These are phyloP conservation scores for Penicillium sp. DNA, from an alignment of 2,329 filamentous ascomycete species.

Conservation along the genomic window DNA sequence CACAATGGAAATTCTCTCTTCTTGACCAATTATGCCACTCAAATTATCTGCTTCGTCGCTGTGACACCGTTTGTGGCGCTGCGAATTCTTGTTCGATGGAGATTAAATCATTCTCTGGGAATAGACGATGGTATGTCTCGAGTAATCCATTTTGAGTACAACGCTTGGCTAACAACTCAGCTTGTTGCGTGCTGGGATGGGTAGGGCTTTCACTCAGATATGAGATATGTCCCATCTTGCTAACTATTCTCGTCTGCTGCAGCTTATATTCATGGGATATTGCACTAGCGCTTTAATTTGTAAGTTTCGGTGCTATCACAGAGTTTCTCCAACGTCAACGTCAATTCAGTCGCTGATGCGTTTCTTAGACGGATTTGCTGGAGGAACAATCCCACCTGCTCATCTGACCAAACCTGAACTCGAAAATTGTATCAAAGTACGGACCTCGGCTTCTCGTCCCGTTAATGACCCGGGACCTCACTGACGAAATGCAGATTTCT, in stretches of 20 bases:
- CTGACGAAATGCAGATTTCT: constrained; percentile 3
- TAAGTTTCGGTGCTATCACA: background rate
- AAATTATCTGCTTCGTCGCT: background rate
- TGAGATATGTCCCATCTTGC: background rate
- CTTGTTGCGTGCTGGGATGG: background rate
- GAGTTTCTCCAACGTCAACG: background rate
- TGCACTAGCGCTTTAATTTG: background rate
- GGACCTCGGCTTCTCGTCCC: background rate
- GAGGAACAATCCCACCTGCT: background rate
- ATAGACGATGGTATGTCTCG: background rate
- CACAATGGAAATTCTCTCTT: background rate
- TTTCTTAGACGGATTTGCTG: background rate
- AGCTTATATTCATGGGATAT: background rate
- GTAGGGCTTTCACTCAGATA: background rate
- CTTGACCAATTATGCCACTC: background rate
- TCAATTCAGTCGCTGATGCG: background rate
- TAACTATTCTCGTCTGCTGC: background rate
- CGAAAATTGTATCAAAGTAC: background rate
- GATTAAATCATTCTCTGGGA: background rate
- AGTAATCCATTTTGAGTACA: background rate
- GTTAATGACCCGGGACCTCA: background rate
- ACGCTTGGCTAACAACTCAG: background rate
- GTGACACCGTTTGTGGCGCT: background rate
- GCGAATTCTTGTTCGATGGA: background rate
- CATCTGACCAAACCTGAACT: background rate